Percentiles rank a stretch among this genome's conserved stretches.
Evolutionary conservation across 2,329 filamentous ascomycete genomes (phyloP).

Genomic region (Colletotrichum sp.): DNA sequence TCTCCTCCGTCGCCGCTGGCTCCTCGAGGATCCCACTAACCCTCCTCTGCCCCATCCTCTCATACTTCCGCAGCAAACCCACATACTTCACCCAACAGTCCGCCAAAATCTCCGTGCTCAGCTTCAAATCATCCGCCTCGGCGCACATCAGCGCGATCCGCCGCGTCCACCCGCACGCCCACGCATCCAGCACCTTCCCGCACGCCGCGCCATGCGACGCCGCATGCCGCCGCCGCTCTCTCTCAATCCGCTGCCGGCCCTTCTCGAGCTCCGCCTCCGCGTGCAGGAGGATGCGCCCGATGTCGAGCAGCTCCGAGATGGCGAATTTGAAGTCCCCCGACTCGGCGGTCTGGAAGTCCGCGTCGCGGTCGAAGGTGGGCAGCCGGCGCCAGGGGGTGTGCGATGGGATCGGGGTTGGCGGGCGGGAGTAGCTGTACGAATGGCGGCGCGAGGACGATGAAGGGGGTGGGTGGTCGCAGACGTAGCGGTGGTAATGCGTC

Average conservation of each 20-base stretch:
- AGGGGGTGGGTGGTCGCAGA: background rate
- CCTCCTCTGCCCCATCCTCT: background rate
- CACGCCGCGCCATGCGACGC: background rate
- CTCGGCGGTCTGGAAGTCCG: background rate
- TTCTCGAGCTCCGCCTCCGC: background rate
- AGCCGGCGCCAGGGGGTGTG: background rate
- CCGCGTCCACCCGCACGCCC: slow-evolving; percentile 1
- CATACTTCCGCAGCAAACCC: slow-evolving; percentile 10
- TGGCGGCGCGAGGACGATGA: slow-evolving; percentile 21
- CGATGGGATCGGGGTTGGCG: background rate
- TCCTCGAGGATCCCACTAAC: background rate
- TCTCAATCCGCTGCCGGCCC: background rate
- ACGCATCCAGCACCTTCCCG: background rate
- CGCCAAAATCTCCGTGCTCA: slow-evolving; percentile 3
- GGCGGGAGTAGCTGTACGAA: slow-evolving; percentile 8
- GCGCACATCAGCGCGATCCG: background rate
- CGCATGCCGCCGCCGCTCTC: background rate
- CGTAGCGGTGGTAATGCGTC: slow-evolving; percentile 9
- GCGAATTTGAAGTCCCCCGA: background rate
- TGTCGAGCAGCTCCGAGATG: slow-evolving; percentile 5
- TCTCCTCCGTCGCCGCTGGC: background rate
- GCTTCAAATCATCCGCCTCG: background rate
- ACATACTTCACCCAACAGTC: slow-evolving; percentile 15
- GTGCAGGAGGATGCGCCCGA: slow-evolving; percentile 3
- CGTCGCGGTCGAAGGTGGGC: slow-evolving; percentile 6